phyloP scores from a whole-genome alignment of 2,329 filamentous ascomycete species.

The Ilyonectria robusta region DNA sequence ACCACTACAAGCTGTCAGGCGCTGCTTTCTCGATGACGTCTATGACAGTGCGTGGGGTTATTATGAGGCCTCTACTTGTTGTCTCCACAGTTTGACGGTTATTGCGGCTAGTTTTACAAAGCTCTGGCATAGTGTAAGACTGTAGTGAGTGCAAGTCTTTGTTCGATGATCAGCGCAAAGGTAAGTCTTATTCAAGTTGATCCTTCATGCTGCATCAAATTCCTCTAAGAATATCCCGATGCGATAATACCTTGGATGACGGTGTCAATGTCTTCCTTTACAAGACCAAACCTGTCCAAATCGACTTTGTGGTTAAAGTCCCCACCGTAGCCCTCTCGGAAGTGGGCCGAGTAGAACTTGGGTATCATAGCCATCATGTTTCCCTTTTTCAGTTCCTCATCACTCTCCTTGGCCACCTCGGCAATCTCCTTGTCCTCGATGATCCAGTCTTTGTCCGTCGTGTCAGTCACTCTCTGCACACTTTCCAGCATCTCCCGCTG shows the following conservation, averaged over 20 bases:
- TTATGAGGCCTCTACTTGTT: neutral
- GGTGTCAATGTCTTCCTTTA: conserved; percentile 48
- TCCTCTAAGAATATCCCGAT: neutral
- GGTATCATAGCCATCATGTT: conserved; percentile 39
- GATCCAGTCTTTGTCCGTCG: conserved; percentile 64
- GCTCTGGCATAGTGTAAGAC: neutral
- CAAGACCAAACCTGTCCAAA: conserved; percentile 45
- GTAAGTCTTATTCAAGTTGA: neutral
- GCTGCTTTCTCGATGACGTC: conserved; percentile 5
- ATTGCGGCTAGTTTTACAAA: neutral
- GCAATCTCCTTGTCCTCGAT: conserved; percentile 27
- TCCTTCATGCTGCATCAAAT: neutral
- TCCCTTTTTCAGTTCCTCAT: conserved; percentile 34
- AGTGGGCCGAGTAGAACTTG: conserved; percentile 48
- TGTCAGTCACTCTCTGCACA: conserved; percentile 70
- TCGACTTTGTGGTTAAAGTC: conserved; percentile 51
- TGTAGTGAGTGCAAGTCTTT: neutral
- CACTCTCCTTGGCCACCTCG: conserved; percentile 28
- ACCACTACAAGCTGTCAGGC: conserved; percentile 1
- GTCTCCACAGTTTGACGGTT: conserved; percentile 19
- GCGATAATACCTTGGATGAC: conserved; percentile 37
- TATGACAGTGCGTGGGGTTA: neutral
- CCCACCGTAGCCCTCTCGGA: conserved; percentile 51
- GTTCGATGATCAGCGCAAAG: neutral
- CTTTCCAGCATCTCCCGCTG: conserved; percentile 75